phyloP scores from a whole-genome alignment of 2,329 filamentous ascomycete genomes.

The Blastomyces gilchristii region DNA sequence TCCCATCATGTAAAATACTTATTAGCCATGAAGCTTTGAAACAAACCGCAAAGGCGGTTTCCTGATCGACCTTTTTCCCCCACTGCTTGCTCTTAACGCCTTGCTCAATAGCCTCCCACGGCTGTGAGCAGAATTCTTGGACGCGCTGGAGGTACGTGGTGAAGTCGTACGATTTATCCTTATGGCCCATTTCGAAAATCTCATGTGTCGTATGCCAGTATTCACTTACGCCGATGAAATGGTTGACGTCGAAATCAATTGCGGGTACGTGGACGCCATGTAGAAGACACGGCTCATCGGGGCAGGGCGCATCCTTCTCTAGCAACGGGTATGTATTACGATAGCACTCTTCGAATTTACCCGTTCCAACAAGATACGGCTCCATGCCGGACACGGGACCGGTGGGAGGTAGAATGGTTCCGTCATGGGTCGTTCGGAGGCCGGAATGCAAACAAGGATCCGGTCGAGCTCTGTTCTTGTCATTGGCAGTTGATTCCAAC shows the following conservation, averaged over 20 bases:
- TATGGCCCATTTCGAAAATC: constrained; percentile 69
- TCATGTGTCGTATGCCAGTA: constrained; percentile 99
- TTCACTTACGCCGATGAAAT: constrained; percentile 94
- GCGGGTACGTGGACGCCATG: constrained; percentile 87
- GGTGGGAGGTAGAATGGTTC: constrained; percentile 43
- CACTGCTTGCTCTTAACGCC: constrained; percentile 57
- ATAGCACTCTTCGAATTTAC: constrained; percentile 76
- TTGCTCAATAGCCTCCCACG: constrained; percentile 66
- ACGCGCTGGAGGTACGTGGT: constrained; percentile 80
- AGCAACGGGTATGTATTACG: constrained; percentile 72
- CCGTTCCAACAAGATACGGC: constrained; percentile 65
- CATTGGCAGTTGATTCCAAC: constrained; percentile 53
- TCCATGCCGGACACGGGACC: constrained; percentile 31
- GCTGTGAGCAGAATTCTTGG: constrained; percentile 68
- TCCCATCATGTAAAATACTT: constrained; percentile 89
- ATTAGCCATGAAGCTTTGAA: constrained; percentile 99
- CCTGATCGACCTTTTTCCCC: constrained; percentile 61
- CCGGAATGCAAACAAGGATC: constrained; percentile 85
- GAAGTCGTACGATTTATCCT: constrained; percentile 76
- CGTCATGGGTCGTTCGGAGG: constrained; percentile 62
- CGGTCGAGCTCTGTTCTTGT: constrained; percentile 56
- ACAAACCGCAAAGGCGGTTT: constrained; percentile 75
- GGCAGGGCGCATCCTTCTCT: constrained; percentile 77
- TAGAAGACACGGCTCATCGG: constrained; percentile 73
- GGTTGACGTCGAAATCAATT: constrained; percentile 94